Conservation (phyloP, 2,329 filamentous ascomycete species). For the Coniochaeta pulveracea region DNA sequence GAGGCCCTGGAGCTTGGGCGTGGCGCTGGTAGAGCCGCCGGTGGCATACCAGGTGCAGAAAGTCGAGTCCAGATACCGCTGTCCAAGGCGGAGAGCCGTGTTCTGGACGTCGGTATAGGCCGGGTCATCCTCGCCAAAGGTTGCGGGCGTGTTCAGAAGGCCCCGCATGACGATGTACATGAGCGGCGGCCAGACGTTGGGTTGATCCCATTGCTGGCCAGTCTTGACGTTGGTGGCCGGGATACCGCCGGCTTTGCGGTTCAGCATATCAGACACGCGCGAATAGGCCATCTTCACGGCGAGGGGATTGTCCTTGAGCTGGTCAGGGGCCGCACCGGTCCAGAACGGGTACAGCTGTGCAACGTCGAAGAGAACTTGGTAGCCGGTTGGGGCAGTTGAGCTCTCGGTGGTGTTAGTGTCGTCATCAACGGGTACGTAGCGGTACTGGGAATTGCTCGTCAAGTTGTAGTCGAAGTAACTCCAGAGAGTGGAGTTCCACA, state of each 20-base stretch:
- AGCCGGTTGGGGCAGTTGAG: constrained; percentile 35
- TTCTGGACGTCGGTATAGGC: constrained; percentile 41
- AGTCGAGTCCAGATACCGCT: constrained; percentile 55
- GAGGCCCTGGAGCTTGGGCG: constrained; percentile 36
- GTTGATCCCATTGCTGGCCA: constrained; percentile 59
- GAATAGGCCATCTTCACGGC: constrained; percentile 43
- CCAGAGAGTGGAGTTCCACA: constrained; percentile 53
- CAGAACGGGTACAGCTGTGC: constrained; percentile 60
- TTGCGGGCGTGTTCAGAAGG: constrained; percentile 46
- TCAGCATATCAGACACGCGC: constrained; percentile 41
- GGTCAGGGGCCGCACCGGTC: constrained; percentile 49
- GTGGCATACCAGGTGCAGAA: constrained; percentile 63
- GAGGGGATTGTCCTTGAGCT: constrained; percentile 45
- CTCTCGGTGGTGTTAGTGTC: constrained; percentile 30
- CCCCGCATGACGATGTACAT: constrained; percentile 54
- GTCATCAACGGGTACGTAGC: constrained; percentile 38
- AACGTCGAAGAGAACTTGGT: constrained; percentile 45
- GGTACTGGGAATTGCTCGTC: constrained; percentile 42
- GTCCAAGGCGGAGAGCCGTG: constrained; percentile 46
- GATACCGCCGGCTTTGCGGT: constrained; percentile 41
- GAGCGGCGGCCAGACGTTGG: constrained; percentile 59
- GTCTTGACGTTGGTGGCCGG: constrained; percentile 50
- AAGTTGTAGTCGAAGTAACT: constrained; percentile 62
- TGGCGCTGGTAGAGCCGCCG: constrained; percentile 45
- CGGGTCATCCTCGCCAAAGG: constrained; percentile 39